A percentile compares a stretch with the other conserved stretches of the same genome.
Conservation (phyloP, 208 protist species). For the Porcisia hertigi region DNA sequence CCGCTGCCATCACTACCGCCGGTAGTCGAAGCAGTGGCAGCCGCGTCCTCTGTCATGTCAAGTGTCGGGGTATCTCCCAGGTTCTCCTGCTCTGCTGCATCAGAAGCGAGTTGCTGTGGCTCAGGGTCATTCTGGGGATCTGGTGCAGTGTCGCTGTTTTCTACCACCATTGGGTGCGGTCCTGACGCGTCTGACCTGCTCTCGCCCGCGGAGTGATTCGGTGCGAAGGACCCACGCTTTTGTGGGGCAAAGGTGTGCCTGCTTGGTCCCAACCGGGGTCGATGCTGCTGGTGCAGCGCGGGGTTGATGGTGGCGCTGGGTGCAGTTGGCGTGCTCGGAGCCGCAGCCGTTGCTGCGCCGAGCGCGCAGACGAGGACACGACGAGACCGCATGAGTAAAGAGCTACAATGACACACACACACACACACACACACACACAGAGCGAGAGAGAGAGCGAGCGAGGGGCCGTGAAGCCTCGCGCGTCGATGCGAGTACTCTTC, state of each 20-base stretch:
- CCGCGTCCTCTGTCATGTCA: background rate
- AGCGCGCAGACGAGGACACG: slow-evolving; percentile 11
- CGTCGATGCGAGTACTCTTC: background rate
- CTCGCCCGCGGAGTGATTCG: background rate
- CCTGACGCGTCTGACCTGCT: background rate
- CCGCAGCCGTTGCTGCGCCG: background rate
- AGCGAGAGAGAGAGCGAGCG: background rate
- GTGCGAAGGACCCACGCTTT: background rate
- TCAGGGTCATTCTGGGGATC: background rate
- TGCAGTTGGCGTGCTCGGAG: background rate
- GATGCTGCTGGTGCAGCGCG: slow-evolving; percentile 1
- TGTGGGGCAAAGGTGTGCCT: slow-evolving; percentile 11
- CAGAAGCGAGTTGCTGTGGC: background rate
- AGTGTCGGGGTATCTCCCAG: background rate
- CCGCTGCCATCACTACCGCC: background rate
- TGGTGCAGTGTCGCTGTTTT: too few species aligned
- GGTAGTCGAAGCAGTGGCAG: background rate
- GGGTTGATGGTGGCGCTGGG: background rate
- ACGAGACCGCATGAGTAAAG: slow-evolving; percentile 11
- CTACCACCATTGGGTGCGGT: background rate
- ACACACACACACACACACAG: background rate
- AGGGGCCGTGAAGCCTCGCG: background rate
- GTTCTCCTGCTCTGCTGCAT: background rate
- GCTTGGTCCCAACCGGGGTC: background rate
- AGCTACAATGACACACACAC: background rate